A percentile compares a stretch with the other conserved stretches of the same genome.
These are phyloP conservation scores for Chaetomium globosum DNA, from an alignment of 2,329 filamentous ascomycete species.

Conservation along the genomic window DNA sequence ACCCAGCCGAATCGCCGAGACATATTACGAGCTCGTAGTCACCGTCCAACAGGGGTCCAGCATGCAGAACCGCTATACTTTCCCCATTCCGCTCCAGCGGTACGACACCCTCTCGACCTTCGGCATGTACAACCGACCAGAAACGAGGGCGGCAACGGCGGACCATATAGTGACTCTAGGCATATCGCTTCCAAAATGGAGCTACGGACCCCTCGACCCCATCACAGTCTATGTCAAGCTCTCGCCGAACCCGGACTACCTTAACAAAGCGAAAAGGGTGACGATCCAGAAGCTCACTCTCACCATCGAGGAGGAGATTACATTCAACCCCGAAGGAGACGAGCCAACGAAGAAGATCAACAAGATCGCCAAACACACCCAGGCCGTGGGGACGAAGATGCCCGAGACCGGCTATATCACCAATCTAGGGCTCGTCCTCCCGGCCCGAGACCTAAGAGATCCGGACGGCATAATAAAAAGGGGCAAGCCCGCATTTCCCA, in stretches of 20 bases:
- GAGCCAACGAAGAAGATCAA: conserved; percentile 90
- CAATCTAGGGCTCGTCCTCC: conserved; percentile 88
- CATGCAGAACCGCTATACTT: conserved; percentile 86
- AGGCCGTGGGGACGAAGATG: conserved; percentile 78
- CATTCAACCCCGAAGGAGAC: conserved; percentile 97
- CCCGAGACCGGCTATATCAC: conserved; percentile 91
- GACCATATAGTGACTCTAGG: conserved; percentile 91
- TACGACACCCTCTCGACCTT: conserved; percentile 98
- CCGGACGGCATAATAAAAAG: conserved; percentile 83
- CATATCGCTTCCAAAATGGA: conserved; percentile 92
- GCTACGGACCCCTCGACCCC: conserved; percentile 91
- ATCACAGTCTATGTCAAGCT: conserved; percentile 96
- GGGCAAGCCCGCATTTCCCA: conserved; percentile 83
- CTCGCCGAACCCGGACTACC: conserved; percentile 87
- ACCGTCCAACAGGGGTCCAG: conserved; percentile 88
- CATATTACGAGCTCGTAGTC: conserved; percentile 94
- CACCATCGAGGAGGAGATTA: conserved; percentile 93
- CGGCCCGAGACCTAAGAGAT: conserved; percentile 84
- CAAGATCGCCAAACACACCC: conserved; percentile 79
- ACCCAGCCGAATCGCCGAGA: conserved; percentile 91
- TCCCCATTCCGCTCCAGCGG: conserved; percentile 85
- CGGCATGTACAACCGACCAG: conserved; percentile 98
- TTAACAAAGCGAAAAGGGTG: conserved; percentile 85
- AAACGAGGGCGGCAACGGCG: conserved; percentile 79
- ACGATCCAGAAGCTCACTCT: conserved; percentile 94